Conservation (phyloP, 495 filamentous ascomycete species). For the Neurospora sp. region DNA sequence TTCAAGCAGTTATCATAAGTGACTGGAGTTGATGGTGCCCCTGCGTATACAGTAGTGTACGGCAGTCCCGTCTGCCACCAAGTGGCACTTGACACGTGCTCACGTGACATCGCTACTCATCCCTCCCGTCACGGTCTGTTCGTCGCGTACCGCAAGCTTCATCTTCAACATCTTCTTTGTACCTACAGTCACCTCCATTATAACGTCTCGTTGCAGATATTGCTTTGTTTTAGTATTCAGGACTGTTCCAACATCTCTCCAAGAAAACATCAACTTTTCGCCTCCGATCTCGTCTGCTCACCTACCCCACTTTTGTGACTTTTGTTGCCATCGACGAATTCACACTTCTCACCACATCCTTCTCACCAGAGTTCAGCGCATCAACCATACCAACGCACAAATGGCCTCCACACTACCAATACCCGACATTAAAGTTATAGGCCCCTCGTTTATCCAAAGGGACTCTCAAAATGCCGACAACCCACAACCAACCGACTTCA, state of each 20-base stretch:
- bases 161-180: not conserved
- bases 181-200: not conserved
- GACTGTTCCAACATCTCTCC: not conserved
- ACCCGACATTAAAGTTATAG: not conserved
- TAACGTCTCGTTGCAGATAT: not conserved
- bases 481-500: slow-evolving; percentile 46
- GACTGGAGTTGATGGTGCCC: not conserved
- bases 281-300: not conserved
- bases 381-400: not conserved
- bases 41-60: not conserved
- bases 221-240: not conserved
- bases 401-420: not conserved
- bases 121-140: not conserved
- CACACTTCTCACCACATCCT: not conserved
- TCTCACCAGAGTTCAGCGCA: not conserved
- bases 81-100: not conserved
- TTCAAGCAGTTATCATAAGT: not conserved
- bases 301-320: not conserved
- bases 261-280: not conserved
- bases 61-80: not conserved
- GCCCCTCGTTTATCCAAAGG: not conserved
- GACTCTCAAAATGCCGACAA: not conserved
- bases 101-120: not conserved
- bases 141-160: not conserved
- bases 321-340: not conserved